Evolutionary conservation across 2,329 filamentous ascomycete genomes (phyloP).

Genomic region (Fusarium fujikuroi): DNA sequence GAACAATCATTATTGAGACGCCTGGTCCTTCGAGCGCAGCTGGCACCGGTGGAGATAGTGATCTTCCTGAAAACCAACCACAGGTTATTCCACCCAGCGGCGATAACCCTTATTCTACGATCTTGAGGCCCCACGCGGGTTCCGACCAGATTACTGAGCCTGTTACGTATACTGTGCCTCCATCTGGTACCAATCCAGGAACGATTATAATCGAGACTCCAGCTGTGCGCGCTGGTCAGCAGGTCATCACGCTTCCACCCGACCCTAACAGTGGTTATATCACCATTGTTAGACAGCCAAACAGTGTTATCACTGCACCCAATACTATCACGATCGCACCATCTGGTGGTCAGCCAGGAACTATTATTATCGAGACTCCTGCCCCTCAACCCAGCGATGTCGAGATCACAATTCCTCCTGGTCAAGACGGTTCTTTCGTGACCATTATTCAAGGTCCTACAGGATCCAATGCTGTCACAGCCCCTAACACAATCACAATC

Average conservation of each 20-base stretch:
- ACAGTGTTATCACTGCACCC: slow-evolving; percentile 19
- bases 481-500: slow-evolving; percentile 23
- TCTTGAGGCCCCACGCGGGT: slow-evolving; percentile 23
- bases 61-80: slow-evolving; percentile 8
- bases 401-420: slow-evolving; percentile 29
- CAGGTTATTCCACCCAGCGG: slow-evolving; percentile 25
- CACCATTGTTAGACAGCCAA: slow-evolving; percentile 21
- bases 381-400: slow-evolving; percentile 2
- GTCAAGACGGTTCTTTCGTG: slow-evolving; percentile 14
- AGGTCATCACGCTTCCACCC: slow-evolving; percentile 25
- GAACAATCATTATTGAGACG: slow-evolving; percentile 35
- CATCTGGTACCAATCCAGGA: slow-evolving; percentile 14
- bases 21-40: slow-evolving; percentile 12
- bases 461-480: slow-evolving; percentile 15
- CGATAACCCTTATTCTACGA: slow-evolving; percentile 18
- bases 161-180: slow-evolving; percentile 23
- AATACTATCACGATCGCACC: slow-evolving; percentile 29
- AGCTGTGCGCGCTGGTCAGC: slow-evolving; percentile 14
- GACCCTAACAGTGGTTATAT: slow-evolving; percentile 31
- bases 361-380: slow-evolving; percentile 33
- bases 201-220: slow-evolving; percentile 32
- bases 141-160: slow-evolving; percentile 26
- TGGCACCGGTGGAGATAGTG: background rate
- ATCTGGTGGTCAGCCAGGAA: slow-evolving; percentile 13
- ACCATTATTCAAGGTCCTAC: slow-evolving; percentile 30